Conservation (phyloP, 495 filamentous ascomycete genomes). For the Massariosphaeria phaeospora region DNA sequence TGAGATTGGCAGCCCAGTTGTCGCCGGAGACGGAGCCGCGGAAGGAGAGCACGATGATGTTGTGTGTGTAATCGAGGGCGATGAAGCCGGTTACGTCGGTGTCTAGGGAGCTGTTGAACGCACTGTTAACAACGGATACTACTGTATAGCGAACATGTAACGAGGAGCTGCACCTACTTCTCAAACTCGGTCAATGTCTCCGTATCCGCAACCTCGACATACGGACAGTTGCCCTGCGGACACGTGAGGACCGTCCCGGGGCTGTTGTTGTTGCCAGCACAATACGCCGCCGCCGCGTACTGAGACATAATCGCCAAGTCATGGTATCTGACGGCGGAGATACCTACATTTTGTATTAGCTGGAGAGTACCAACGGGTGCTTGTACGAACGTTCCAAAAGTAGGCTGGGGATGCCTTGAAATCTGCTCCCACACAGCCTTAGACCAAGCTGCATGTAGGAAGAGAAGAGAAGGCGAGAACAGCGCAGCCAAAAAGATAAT, state of each 20-base stretch:
- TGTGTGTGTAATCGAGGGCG: slow-evolving; percentile 58
- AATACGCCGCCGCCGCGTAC: slow-evolving; percentile 67
- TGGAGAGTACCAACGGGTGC: too few relatives aligned
- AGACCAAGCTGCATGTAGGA: too few relatives aligned
- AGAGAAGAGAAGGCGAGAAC: too few relatives aligned
- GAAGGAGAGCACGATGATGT: slow-evolving; percentile 63
- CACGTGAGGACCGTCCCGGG: slow-evolving; percentile 55
- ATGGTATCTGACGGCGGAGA: slow-evolving; percentile 40
- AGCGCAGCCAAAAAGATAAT: too few relatives aligned
- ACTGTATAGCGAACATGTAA: too few relatives aligned
- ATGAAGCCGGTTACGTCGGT: slow-evolving; percentile 67
- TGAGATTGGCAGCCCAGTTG: slow-evolving; percentile 64
- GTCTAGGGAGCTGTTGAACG: slow-evolving; percentile 47
- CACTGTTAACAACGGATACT: too few relatives aligned
- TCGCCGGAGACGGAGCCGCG: slow-evolving; percentile 57
- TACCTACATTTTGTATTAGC: too few relatives aligned
- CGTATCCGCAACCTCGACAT: slow-evolving; percentile 53
- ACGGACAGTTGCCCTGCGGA: slow-evolving; percentile 51
- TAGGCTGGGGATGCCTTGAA: too few relatives aligned
- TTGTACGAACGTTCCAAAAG: too few relatives aligned
- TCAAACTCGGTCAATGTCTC: slow-evolving; percentile 56
- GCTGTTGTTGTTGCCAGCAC: slow-evolving; percentile 50
- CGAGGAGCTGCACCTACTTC: slow-evolving; percentile 47
- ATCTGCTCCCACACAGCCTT: too few relatives aligned
- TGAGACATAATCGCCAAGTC: slow-evolving; percentile 61